Conservation (phyloP, 2,329 filamentous ascomycete species). For the Neonectria faginata region DNA sequence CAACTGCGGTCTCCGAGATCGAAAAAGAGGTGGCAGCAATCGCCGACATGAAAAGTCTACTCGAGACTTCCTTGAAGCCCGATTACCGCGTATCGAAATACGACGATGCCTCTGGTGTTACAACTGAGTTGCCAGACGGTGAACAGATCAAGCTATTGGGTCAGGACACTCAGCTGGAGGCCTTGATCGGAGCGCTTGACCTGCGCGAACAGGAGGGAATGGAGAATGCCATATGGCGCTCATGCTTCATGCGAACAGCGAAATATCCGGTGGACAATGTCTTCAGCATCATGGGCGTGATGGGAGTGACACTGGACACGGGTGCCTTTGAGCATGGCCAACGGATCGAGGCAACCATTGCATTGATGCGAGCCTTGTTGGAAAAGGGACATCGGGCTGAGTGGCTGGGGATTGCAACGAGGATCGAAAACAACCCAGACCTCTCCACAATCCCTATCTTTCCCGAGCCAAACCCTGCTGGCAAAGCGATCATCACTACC, state of each 20-base stretch:
- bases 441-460: conserved; percentile 1
- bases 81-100: not conserved
- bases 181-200: conserved; percentile 18
- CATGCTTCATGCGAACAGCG: conserved; percentile 15
- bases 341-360: not conserved
- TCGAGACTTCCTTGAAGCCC: not conserved
- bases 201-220: conserved; percentile 1
- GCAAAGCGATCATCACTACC: conserved; percentile 40
- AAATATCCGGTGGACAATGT: conserved; percentile 30
- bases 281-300: conserved; percentile 33
- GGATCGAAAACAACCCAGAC: not conserved
- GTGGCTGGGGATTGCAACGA: conserved; percentile 4
- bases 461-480: conserved; percentile 61
- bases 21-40: not conserved
- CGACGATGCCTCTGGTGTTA: not conserved
- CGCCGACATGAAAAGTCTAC: conserved; percentile 6
- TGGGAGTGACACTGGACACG: conserved; percentile 28
- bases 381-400: not conserved
- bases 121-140: not conserved
- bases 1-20: not conserved
- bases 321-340: not conserved
- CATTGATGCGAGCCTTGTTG: not conserved
- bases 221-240: conserved; percentile 21
- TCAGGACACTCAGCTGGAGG: not conserved
- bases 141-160: not conserved